Conservation (phyloP, 2,329 filamentous ascomycete genomes). For the Mollisiaceae sp. region DNA sequence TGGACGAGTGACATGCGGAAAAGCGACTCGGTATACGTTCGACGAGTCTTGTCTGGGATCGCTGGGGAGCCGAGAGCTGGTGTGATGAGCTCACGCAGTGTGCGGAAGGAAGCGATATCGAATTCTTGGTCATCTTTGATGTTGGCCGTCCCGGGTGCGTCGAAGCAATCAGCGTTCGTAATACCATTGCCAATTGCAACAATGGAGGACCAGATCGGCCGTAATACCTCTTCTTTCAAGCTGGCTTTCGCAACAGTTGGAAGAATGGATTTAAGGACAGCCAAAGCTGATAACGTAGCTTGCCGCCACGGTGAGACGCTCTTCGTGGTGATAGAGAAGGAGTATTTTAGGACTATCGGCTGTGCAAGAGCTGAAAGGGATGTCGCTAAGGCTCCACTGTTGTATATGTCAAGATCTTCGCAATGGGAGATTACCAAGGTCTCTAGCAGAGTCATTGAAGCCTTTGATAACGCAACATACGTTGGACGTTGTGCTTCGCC, state of each 20-base stretch:
- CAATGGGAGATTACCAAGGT: slow-evolving; percentile 64
- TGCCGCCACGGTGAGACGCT: slow-evolving; percentile 77
- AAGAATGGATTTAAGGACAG: slow-evolving; percentile 70
- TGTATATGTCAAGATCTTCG: slow-evolving; percentile 69
- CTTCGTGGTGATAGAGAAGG: slow-evolving; percentile 74
- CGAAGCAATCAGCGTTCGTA: slow-evolving; percentile 64
- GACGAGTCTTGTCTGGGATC: slow-evolving; percentile 70
- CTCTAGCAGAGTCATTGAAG: slow-evolving; percentile 74
- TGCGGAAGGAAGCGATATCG: slow-evolving; percentile 76
- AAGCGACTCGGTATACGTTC: slow-evolving; percentile 73
- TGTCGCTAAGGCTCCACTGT: slow-evolving; percentile 66
- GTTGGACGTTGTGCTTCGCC: slow-evolving; percentile 64
- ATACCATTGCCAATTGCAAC: slow-evolving; percentile 72
- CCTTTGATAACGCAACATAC: slow-evolving; percentile 88
- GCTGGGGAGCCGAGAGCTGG: slow-evolving; percentile 70
- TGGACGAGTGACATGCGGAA: slow-evolving; percentile 87
- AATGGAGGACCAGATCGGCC: slow-evolving; percentile 73
- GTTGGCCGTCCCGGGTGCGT: slow-evolving; percentile 48
- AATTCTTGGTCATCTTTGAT: slow-evolving; percentile 76
- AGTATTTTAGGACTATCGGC: slow-evolving; percentile 81
- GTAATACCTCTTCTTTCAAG: slow-evolving; percentile 52
- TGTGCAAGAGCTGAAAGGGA: slow-evolving; percentile 70
- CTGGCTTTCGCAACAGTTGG: slow-evolving; percentile 58
- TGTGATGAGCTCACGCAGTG: slow-evolving; percentile 73
- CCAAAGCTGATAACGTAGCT: slow-evolving; percentile 73